Base-by-base conservation (phyloP, 352 stramenopile genomes). In the Pythium aquatile region DNA sequence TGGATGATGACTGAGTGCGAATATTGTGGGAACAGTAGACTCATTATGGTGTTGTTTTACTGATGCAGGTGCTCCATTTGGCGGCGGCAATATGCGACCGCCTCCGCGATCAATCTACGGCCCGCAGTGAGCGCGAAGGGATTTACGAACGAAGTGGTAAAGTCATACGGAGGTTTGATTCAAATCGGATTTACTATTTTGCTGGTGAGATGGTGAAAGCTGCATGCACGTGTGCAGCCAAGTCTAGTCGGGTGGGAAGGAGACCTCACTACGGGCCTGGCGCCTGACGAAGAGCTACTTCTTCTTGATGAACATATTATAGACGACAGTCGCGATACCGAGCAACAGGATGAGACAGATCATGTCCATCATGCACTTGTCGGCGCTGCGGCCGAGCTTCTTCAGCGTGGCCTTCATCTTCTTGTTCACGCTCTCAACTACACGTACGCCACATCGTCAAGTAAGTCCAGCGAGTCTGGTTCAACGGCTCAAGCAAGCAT, bases 321-420 rank as follows among this genome's bases (percentile, higher is more conserved):
- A 94, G 58, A 87, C 74, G 54, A 94, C 85, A 48, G 83, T 81
- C 63, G 91, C 73, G 68, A 96, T 90, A 44, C 85, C 83, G 33
- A 94, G 83, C 58, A 95, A 72, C 48, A 95, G 58, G 63, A 95
- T 88, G 54, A 95, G 79, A 51, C 87, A 95, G 69, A 95, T 95
- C 79, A 95, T 90, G 63, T 94, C 83, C 85, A 94, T 94, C 81
- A 94, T 95, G 74, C 84, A 93, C 64, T 93, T 94, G 70, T 93
- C 85, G 26, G 72, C 77, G 26, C 85, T 87, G 30, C 87, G 81
- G 13, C 85, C 83, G 16, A 93, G 72, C 49, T 90, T 81, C 35
- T 76, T 66, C 2, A 94, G 76, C 35, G 85, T 92, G 54, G 91
- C 83, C 71, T 90, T 90, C 83, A 95, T 95, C 69, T 94, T 94